Conservation (phyloP, 1,139 yeast species). For the Candida neerlandica region DNA sequence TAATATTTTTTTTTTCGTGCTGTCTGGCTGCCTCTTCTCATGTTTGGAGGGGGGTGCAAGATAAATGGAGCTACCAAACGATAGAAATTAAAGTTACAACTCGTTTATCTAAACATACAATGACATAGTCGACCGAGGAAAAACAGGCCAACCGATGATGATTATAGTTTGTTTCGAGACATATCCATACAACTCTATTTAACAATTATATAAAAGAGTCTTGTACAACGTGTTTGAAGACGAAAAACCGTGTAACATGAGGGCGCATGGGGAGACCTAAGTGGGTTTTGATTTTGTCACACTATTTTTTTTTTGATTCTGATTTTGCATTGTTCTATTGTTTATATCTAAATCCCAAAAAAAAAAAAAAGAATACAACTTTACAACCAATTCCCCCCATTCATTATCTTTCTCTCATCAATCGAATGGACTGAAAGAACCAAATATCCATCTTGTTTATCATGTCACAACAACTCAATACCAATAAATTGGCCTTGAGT, state of each 20-base stretch:
- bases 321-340: too few relatives aligned
- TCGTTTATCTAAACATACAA: neutral
- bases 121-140: neutral
- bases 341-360: neutral
- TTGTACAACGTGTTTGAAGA: too few relatives aligned
- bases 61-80: neutral
- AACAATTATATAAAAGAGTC: too few relatives aligned
- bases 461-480: neutral
- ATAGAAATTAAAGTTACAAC: neutral
- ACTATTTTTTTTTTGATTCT: too few relatives aligned
- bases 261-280: too few relatives aligned
- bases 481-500: neutral
- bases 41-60: neutral
- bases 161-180: too few relatives aligned
- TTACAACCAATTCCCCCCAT: slow-evolving; percentile 1
- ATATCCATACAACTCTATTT: too few relatives aligned
- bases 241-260: too few relatives aligned
- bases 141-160: too few relatives aligned
- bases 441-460: neutral
- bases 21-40: neutral
- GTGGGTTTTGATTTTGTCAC: too few relatives aligned
- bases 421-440: neutral
- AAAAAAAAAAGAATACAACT: neutral
- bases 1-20: slow-evolving; percentile 1
- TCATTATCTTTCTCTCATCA: neutral